These are phyloP conservation scores for Glycyrrhiza uralensis DNA, from an alignment of 306 rosid genomes.

Conservation along the genomic window DNA sequence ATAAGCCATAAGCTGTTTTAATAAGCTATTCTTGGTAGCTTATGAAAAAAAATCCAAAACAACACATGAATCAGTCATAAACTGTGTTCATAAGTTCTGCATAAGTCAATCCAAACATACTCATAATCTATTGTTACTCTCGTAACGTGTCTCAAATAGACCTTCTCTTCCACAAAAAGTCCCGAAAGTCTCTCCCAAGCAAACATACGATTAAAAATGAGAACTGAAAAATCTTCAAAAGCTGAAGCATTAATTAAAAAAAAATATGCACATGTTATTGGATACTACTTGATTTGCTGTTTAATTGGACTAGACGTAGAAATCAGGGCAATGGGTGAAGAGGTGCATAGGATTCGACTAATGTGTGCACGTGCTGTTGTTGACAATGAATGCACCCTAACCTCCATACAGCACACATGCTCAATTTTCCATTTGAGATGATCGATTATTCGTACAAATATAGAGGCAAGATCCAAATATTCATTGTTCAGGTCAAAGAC, in stretches of 20 bases:
- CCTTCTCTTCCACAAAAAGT: no score
- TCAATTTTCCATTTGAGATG: not conserved
- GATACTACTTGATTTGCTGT: not conserved
- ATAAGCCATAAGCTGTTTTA: no score
- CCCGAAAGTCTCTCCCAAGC: no score
- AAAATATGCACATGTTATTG: no score
- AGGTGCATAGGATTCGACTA: slow-evolving; percentile 26
- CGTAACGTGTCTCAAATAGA: no score
- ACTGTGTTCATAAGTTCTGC: no score
- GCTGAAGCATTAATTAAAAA: no score
- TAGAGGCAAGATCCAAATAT: not conserved
- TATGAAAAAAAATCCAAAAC: no score
- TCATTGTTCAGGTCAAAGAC: not conserved
- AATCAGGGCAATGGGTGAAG: not conserved
- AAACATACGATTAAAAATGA: not conserved
- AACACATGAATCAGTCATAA: no score
- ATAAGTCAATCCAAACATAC: no score
- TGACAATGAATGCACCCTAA: slow-evolving; percentile 26
- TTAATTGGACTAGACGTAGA: not conserved
- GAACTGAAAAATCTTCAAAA: not conserved
- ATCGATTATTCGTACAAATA: slow-evolving; percentile 17
- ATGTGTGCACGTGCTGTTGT: slow-evolving; percentile 24
- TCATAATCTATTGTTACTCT: no score
- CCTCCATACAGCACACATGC: slow-evolving; percentile 32
- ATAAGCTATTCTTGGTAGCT: no score